Conservation (phyloP, 768 basidiomycete species). For the Epithele typhae region DNA sequence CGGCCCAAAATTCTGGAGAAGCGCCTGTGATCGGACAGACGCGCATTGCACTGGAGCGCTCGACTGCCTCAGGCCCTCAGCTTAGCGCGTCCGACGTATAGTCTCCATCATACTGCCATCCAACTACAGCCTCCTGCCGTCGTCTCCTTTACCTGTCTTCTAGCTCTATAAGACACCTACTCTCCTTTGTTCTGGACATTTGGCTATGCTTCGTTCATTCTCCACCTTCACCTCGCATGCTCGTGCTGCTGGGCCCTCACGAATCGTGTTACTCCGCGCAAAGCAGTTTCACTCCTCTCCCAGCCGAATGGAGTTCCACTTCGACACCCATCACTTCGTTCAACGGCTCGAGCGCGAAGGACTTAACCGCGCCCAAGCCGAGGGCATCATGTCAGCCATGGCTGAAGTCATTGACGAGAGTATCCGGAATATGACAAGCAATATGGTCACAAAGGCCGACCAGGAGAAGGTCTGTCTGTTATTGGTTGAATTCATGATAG, state of each 20-base stretch:
- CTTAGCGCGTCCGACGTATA: too few species aligned
- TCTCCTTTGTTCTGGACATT: too few species aligned
- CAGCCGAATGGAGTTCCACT: conserved; percentile 58
- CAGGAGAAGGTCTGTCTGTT: conserved; percentile 79
- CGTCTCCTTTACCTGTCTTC: too few species aligned
- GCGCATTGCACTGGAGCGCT: background rate
- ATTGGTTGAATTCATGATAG: background rate
- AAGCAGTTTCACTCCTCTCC: conserved; percentile 28
- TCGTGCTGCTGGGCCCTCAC: background rate
- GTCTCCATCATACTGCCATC: too few species aligned
- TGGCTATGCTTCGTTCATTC: background rate
- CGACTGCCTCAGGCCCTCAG: too few species aligned
- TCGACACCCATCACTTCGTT: conserved; percentile 95
- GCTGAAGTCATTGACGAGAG: conserved; percentile 98
- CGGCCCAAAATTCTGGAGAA: conserved; percentile 17
- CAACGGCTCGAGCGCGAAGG: conserved; percentile 87
- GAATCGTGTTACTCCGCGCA: background rate
- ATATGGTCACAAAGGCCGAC: conserved; percentile 94
- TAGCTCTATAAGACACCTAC: too few species aligned
- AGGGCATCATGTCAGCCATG: conserved; percentile 96
- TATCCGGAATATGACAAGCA: conserved; percentile 90
- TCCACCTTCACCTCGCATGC: background rate
- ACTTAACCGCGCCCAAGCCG: conserved; percentile 84
- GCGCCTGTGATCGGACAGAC: conserved; percentile 10
- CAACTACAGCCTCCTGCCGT: too few species aligned